phyloP scores from a whole-genome alignment of 352 stramenopile genomes.

The Achlya hypogyna region DNA sequence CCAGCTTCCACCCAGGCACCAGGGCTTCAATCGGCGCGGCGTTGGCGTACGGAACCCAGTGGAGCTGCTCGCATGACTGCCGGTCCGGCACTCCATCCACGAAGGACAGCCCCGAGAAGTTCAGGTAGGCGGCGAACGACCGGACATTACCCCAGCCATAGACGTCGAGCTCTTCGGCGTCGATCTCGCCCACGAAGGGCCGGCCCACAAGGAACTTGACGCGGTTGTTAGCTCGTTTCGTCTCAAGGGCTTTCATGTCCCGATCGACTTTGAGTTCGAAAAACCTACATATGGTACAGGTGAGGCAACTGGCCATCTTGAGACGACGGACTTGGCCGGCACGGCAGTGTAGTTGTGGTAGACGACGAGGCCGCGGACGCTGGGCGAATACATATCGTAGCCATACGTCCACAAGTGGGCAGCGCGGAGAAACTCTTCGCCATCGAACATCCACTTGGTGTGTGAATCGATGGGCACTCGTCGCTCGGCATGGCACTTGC shows the following conservation, averaged over 20 bases:
- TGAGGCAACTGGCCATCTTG: not conserved
- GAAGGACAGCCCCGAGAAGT: conserved; percentile 52
- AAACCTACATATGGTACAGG: conserved; percentile 23
- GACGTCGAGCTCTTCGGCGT: conserved; percentile 51
- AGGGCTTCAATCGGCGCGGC: conserved; percentile 35
- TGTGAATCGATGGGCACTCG: conserved; percentile 78
- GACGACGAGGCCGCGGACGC: conserved; percentile 50
- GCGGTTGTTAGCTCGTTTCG: conserved; percentile 44
- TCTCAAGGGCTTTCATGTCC: conserved; percentile 34
- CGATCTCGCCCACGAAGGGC: conserved; percentile 46
- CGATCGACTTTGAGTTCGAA: conserved; percentile 44
- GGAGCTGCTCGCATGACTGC: conserved; percentile 48
- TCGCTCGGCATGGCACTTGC: conserved; percentile 73
- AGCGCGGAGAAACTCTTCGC: conserved; percentile 63
- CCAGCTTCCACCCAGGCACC: not conserved
- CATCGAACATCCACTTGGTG: conserved; percentile 70
- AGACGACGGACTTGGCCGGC: conserved; percentile 26
- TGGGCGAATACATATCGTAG: conserved; percentile 84
- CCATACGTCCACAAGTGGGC: conserved; percentile 70
- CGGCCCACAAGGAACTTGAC: conserved; percentile 47
- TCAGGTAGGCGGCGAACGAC: conserved; percentile 46
- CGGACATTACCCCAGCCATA: conserved; percentile 45
- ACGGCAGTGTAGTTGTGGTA: conserved; percentile 75
- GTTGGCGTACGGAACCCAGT: conserved; percentile 62
- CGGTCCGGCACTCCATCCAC: conserved; percentile 39